A percentile compares a stretch with the other conserved stretches of the same genome.
Conservation (phyloP, 805 yeast species). For the Jamesozyma spencerorum region DNA sequence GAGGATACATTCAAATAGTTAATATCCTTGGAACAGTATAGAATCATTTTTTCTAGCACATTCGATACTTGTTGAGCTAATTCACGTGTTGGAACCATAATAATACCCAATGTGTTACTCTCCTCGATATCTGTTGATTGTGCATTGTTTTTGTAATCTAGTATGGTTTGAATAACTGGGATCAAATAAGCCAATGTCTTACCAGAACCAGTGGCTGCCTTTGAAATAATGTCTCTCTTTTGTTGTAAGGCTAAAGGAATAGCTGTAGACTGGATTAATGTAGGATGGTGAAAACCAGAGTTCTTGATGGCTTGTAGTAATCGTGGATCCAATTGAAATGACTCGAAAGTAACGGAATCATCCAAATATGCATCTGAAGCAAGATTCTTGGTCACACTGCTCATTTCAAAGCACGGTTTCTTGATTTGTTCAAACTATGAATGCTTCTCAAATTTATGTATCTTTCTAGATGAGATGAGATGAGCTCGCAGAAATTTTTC, state of each 20-base stretch:
- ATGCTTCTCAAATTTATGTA: neutral
- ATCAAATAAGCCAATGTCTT: constrained; percentile 86
- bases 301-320: constrained; percentile 74
- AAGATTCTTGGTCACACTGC: neutral
- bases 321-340: constrained; percentile 74
- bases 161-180: constrained; percentile 74
- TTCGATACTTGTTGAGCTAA: constrained; percentile 74
- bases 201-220: constrained; percentile 93
- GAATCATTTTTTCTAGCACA: constrained; percentile 57
- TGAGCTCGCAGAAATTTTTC: constrained; percentile 8
- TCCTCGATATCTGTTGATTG: constrained; percentile 14
- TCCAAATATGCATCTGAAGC: constrained; percentile 66
- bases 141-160: constrained; percentile 34
- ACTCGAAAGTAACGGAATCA: constrained; percentile 59
- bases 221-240: constrained; percentile 84
- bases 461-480: constrained; percentile 22
- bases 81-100: constrained; percentile 90
- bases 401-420: neutral
- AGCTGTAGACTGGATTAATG: constrained; percentile 83
- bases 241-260: constrained; percentile 86
- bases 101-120: constrained; percentile 43
- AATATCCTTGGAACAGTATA: constrained; percentile 61
- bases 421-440: neutral
- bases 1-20: constrained; percentile 52
- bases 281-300: constrained; percentile 76